Evolutionary conservation across 805 yeast genomes (phyloP), one percentile per base, ranked within the genome.

Genomic region (Myxozyma nipponensis): DNA sequence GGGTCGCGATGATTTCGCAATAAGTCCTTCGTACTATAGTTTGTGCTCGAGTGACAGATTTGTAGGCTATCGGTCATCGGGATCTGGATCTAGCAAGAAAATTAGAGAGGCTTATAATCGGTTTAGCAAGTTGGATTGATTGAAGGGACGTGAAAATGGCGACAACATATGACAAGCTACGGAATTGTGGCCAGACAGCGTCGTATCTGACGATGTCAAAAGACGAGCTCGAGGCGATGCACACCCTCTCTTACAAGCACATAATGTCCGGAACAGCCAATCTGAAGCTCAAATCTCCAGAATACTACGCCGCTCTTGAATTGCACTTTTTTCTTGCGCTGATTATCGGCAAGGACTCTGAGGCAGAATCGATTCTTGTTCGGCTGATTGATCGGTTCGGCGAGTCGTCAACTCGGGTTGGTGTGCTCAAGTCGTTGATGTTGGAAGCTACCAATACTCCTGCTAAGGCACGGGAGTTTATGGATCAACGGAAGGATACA

Each of bases 271-370:
- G 72, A 49, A 45, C 65, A 26, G 46, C 53, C 10, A 28, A 44
- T 7, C 48, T 51, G 18, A 58, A 69, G n/a, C 67, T 70, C 19
- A 52, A 49, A 21, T 68, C 71, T 7, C 61, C 66, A 2, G 74
- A 79, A n/a, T 66, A 76, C 45, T 82, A 76, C 63, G 72, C 77
- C 5, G 66, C 90, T 26, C 71, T 82, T 57, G 95, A 87, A 64
- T 75, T 87, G 61, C 81, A 84, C 45, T 86, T 87, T 66, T 79
- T 78, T 61, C 71, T 89, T 17, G 70, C 82, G 3, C 66, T 90
- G 34, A 66, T 76, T 48, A 70, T 84, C n/a, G 72, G 78, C 44
- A 76, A 80, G 50, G 95, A 87, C 62, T 68, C 73, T 2, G 88
- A 82, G 55, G 96, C 96, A 9, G 78, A 83, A 58, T 67, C 77